Evolutionary conservation across 2,329 filamentous ascomycete species (phyloP), one percentile per base, ranked within the genome.

Genomic region (Colletotrichum abscissum): DNA sequence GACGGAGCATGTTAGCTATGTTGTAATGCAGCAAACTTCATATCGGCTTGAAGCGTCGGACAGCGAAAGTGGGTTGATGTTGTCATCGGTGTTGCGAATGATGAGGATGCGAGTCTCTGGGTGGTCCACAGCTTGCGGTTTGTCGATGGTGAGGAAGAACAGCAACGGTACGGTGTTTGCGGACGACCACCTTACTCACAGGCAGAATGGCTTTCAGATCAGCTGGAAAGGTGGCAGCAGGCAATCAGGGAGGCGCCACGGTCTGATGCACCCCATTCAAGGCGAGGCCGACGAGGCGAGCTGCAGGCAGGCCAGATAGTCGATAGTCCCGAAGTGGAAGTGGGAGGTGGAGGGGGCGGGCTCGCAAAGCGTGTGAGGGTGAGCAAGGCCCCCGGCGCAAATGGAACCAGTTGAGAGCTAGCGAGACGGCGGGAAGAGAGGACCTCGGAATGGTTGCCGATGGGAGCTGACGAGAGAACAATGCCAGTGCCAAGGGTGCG

Each of bases 1-100:
- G 72, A 62, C 74, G 67, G 42, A 72, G 63, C 67, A 74, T 74
- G 72, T 75, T 71, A 74, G 74, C 72, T 49, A 19, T 55, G 52
- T 55, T 60, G 63, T 35, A 56, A 35, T 16, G 30, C 57, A 56
- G 54, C 46, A 49, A 46, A 19, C 69, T 58, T 72, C 69, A 74
- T 72, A 22, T 71, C 67, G 60, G 22, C 52, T 35, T 59, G 63
- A 24, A 42, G 52, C 30, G 22, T 72, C 49, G 49, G 59, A 19
- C 49, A 33, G 9, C 22, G 28, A 7, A 35, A 28, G 42, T 63
- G 63, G 42, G 58, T 38, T 54, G 63, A 68, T 68, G 63, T 24
- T 63, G 57, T 64, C 68, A 72, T 72, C 22, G 49, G 49, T 26
- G 57, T 55, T 30, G 52, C 52, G 46, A 67, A 63, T 64, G 63